These are phyloP conservation scores for Corchorus capsularis DNA, from an alignment of 345 rosid species.

Conservation along the genomic window DNA sequence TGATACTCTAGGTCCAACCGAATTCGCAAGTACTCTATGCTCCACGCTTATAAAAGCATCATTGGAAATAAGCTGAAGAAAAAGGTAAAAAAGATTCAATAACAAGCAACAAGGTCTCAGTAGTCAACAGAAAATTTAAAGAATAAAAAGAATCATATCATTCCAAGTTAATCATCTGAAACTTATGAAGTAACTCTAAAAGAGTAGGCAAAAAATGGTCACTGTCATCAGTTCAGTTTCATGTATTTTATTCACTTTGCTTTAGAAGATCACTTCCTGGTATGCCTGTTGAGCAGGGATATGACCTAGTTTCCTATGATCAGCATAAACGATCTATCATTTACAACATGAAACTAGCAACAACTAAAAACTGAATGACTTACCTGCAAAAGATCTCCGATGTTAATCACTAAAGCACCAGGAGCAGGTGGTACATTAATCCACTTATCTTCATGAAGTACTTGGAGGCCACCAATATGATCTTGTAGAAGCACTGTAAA, in stretches of 20 bases:
- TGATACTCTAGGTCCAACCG: conserved; percentile 33
- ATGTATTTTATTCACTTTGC: not conserved
- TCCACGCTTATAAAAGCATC: conserved; percentile 33
- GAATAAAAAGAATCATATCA: not conserved
- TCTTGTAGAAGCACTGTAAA: conserved; percentile 17
- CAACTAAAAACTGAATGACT: conserved; percentile 7
- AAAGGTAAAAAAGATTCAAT: not conserved
- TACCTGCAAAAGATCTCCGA: conserved; percentile 21
- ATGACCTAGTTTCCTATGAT: not conserved
- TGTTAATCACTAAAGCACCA: conserved; percentile 13
- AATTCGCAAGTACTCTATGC: conserved; percentile 39
- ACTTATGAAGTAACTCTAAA: not conserved
- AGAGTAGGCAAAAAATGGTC: not conserved
- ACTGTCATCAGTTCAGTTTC: not conserved
- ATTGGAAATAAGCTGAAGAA: conserved; percentile 39
- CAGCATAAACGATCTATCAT: not conserved
- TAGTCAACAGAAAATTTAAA: not conserved
- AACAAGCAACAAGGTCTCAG: not conserved
- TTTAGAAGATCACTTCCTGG: not conserved
- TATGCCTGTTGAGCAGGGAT: too few relatives aligned
- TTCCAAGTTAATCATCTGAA: not conserved
- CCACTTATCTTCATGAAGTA: conserved; percentile 12
- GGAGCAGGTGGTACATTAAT: not conserved
- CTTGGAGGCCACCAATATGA: conserved; percentile 21
- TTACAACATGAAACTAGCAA: not conserved